Evolutionary conservation across 2,329 filamentous ascomycete genomes (phyloP).

Genomic region (Paecilomyces niveus): DNA sequence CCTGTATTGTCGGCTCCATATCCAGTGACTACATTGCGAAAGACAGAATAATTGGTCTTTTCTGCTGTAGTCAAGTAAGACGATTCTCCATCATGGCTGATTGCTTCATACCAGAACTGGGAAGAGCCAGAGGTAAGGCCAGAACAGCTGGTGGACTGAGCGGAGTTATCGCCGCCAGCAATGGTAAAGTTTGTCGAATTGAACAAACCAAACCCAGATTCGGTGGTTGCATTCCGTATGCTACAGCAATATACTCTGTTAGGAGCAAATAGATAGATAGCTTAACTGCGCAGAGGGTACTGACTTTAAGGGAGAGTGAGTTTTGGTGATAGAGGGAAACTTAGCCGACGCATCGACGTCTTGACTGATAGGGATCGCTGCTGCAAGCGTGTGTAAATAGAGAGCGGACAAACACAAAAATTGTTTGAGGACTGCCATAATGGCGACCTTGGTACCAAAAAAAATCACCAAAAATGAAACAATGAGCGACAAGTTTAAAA

Average conservation of each 20-base stretch:
- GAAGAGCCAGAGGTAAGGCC: conserved; percentile 4
- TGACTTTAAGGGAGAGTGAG: background rate
- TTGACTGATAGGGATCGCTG: conserved; percentile 2
- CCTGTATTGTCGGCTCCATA: conserved; percentile 28
- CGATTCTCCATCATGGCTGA: conserved; percentile 20
- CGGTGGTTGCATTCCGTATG: background rate
- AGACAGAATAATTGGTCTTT: conserved; percentile 26
- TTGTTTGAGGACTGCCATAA: background rate
- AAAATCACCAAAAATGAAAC: background rate
- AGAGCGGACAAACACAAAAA: background rate
- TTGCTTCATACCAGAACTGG: conserved; percentile 22
- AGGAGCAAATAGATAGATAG: background rate
- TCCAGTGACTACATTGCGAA: conserved; percentile 28
- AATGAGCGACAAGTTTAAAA: background rate
- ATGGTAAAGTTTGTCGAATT: background rate
- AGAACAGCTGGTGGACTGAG: background rate
- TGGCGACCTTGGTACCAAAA: background rate
- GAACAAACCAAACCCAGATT: background rate
- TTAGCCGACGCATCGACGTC: background rate
- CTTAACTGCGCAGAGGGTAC: background rate
- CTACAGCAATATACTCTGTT: background rate
- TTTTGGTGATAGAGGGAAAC: background rate
- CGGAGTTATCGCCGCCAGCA: background rate
- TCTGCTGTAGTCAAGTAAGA: conserved; percentile 16
- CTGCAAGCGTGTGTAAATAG: background rate